These are phyloP conservation scores for Oligophagozyma castellii DNA, from an alignment of 1,139 yeast species.

Conservation along the genomic window DNA sequence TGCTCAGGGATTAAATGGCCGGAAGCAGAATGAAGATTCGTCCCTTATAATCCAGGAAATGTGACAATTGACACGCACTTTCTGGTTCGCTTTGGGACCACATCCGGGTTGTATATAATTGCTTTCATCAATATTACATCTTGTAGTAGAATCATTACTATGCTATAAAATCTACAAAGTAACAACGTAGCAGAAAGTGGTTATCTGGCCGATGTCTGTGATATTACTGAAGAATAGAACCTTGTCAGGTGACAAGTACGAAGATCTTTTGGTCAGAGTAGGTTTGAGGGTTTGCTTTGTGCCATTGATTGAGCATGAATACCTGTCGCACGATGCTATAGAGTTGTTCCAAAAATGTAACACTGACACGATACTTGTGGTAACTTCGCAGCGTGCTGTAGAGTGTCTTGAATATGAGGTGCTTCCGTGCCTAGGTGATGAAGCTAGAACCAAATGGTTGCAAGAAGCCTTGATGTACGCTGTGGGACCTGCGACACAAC, in stretches of 20 bases:
- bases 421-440: slow-evolving; percentile 11
- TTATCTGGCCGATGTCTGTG: too few relatives aligned
- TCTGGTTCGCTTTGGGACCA: too few relatives aligned
- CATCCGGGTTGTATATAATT: too few relatives aligned
- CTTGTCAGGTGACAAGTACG: slow-evolving; percentile 52
- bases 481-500: slow-evolving; percentile 83
- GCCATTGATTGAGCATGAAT: slow-evolving; percentile 56
- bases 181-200: too few relatives aligned
- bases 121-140: too few relatives aligned
- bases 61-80: too few relatives aligned
- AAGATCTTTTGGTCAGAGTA: slow-evolving; percentile 26
- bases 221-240: slow-evolving; percentile 49
- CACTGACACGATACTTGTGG: slow-evolving; percentile 40
- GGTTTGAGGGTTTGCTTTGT: slow-evolving; percentile 39
- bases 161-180: too few relatives aligned
- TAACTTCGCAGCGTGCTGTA: slow-evolving; percentile 90
- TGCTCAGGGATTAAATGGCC: slow-evolving; percentile 18
- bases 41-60: too few relatives aligned
- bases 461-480: slow-evolving; percentile 43
- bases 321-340: slow-evolving; percentile 31
- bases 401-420: slow-evolving; percentile 51
- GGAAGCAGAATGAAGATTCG: slow-evolving; percentile 23
- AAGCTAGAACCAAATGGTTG: too few relatives aligned
- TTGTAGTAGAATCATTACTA: too few relatives aligned
- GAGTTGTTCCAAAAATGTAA: slow-evolving; percentile 29